These are phyloP conservation scores for Eucalyptus rudis DNA, from an alignment of 345 rosid genomes.

Conservation along the genomic window DNA sequence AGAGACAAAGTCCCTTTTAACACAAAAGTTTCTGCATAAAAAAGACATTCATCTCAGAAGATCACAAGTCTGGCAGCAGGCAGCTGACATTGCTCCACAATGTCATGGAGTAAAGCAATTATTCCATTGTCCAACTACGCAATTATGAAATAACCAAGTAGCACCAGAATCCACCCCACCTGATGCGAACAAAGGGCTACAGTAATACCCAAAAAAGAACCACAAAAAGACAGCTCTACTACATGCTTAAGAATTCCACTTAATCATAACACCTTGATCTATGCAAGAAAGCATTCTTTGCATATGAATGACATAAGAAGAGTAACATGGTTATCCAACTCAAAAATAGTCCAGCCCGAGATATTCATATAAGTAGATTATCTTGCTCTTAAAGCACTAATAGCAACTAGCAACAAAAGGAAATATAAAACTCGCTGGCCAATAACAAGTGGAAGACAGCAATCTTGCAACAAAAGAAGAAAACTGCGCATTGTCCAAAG, in stretches of 20 bases:
- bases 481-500: not conserved
- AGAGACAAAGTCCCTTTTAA: conserved; percentile 79
- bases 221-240: not conserved
- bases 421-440: not conserved
- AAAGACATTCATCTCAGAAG: not conserved
- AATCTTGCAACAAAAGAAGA: not conserved
- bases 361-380: not conserved
- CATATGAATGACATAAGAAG: not conserved
- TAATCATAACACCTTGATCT: not conserved
- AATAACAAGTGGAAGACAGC: not conserved
- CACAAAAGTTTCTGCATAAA: conserved; percentile 71
- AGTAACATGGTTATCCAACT: not conserved
- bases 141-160: not conserved
- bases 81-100: not conserved
- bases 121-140: not conserved
- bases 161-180: not conserved
- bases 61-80: not conserved
- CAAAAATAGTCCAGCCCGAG: not conserved
- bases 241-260: not conserved
- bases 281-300: not conserved
- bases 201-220: not conserved
- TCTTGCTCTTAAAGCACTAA: not conserved
- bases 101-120: not conserved
- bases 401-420: not conserved
- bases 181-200: not conserved